A percentile compares a stretch with the other conserved stretches of the same genome.
These are phyloP conservation scores for Crotalaria pallida DNA, from an alignment of 306 rosid species.

Conservation along the genomic window DNA sequence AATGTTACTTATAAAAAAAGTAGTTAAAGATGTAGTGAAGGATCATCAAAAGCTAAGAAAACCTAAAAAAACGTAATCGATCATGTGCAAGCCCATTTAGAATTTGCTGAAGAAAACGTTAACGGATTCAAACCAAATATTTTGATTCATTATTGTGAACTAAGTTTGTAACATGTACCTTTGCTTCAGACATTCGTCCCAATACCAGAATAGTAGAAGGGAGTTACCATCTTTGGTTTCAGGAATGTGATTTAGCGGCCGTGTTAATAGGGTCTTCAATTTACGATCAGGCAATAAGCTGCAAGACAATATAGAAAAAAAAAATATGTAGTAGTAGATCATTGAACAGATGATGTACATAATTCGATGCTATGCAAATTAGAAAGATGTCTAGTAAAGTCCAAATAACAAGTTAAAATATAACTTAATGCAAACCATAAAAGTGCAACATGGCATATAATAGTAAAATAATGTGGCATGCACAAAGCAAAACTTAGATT, in stretches of 20 bases:
- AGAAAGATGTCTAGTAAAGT: not conserved
- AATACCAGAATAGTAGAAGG: conserved; percentile 86
- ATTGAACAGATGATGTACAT: not conserved
- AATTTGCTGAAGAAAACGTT: conserved; percentile 1
- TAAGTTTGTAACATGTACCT: conserved; percentile 42
- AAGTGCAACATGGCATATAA: not conserved
- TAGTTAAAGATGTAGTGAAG: not conserved
- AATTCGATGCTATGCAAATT: not conserved
- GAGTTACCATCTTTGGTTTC: conserved; percentile 91
- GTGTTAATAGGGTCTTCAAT: conserved; percentile 72
- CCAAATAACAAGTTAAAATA: not conserved
- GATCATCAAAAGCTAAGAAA: not conserved
- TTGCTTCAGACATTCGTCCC: conserved; percentile 96
- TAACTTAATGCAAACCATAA: not conserved
- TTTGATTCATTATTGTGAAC: not conserved
- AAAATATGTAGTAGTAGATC: conserved; percentile 8
- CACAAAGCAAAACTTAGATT: not conserved
- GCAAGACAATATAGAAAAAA: conserved; percentile 19
- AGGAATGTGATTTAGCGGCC: conserved; percentile 58
- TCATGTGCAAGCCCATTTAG: not conserved
- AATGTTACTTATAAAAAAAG: too few species aligned
- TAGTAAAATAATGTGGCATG: not conserved
- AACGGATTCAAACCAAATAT: not conserved
- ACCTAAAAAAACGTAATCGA: not conserved
- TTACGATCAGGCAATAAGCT: conserved; percentile 91